Conservation (phyloP, 768 basidiomycete species). For the Phylloporus scabripes region DNA sequence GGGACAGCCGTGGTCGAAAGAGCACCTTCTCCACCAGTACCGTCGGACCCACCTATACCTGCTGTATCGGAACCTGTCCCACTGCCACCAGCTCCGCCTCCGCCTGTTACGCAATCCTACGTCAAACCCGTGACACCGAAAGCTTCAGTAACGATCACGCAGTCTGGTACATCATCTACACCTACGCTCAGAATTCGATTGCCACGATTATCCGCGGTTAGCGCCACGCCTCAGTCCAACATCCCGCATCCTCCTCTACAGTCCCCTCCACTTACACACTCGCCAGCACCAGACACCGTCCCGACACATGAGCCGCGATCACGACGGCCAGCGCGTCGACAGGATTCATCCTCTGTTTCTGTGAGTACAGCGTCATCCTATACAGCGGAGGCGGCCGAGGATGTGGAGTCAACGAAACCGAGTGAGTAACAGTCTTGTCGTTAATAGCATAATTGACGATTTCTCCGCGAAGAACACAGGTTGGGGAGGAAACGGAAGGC, state of each 20-base stretch:
- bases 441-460: not conserved
- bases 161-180: constrained; percentile 28
- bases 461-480: constrained; percentile 15
- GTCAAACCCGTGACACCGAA: constrained; percentile 29
- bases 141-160: constrained; percentile 32
- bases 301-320: constrained; percentile 23
- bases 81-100: constrained; percentile 4
- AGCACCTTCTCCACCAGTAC: constrained; percentile 12
- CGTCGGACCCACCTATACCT: constrained; percentile 13
- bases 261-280: constrained; percentile 17
- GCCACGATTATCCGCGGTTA: constrained; percentile 30
- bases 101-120: constrained; percentile 7
- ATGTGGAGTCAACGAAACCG: constrained; percentile 22
- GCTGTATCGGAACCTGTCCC: constrained; percentile 11
- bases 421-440: constrained; percentile 19
- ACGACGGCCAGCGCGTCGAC: constrained; percentile 25
- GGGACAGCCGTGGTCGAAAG: constrained; percentile 3
- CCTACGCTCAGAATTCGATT: constrained; percentile 33
- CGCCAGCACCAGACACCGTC: constrained; percentile 20
- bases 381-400: constrained; percentile 25
- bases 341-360: constrained; percentile 26
- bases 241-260: constrained; percentile 15
- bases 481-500: constrained; percentile 21
- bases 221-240: constrained; percentile 20
- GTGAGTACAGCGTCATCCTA: constrained; percentile 31